Conservation (phyloP, 176 grass and related monocot genomes). For the Pontederia crassipes region DNA sequence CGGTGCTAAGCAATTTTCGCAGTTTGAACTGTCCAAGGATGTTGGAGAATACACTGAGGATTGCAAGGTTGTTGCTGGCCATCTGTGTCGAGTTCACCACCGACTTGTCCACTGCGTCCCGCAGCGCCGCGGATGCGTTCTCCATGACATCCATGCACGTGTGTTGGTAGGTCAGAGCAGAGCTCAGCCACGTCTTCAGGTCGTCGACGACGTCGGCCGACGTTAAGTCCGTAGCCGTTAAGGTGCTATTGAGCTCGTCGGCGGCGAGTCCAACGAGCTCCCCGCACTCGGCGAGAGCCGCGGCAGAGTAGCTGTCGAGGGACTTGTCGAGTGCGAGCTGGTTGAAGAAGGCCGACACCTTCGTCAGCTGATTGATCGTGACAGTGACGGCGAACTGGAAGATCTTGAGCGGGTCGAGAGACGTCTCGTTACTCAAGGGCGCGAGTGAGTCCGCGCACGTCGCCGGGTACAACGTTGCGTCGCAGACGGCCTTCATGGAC, state of each 20-base stretch:
- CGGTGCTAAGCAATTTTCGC: background rate
- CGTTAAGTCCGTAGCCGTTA: background rate
- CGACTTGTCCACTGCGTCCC: background rate
- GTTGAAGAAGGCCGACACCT: background rate
- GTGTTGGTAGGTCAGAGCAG: background rate
- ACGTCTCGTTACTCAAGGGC: background rate
- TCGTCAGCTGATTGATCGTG: background rate
- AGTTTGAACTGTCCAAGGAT: background rate
- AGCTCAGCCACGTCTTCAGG: conserved; percentile 7
- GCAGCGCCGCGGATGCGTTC: background rate
- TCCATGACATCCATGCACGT: conserved; percentile 6
- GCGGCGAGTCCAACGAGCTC: background rate
- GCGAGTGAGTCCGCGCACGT: conserved; percentile 55
- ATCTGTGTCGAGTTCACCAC: background rate
- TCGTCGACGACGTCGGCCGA: background rate
- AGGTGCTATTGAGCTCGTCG: background rate
- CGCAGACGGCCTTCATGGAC: conserved; percentile 39
- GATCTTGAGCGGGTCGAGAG: conserved; percentile 14
- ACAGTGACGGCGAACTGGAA: conserved; percentile 5
- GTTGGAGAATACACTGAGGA: background rate
- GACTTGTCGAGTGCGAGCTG: background rate
- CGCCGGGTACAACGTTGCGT: conserved; percentile 56
- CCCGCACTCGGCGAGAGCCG: background rate
- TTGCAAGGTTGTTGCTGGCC: background rate
- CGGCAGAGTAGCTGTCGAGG: background rate